These are phyloP conservation scores for Hibiscus mutabilis DNA, from an alignment of 345 rosid species.

Conservation along the genomic window DNA sequence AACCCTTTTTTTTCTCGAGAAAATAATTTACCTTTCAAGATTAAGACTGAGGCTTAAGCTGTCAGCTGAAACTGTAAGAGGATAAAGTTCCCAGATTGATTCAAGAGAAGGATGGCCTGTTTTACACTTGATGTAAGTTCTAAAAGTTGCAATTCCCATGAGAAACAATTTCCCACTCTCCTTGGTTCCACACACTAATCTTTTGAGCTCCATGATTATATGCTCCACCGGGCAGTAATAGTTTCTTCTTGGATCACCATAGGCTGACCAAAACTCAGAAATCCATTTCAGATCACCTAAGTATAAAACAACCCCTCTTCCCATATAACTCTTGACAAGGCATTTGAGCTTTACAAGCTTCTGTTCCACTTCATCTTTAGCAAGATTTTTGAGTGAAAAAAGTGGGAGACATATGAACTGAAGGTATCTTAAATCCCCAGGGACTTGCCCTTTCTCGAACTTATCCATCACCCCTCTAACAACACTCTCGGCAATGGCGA, in stretches of 20 bases:
- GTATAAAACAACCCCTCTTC: constrained; percentile 44
- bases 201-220: constrained; percentile 49
- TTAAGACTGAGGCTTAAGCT: constrained; percentile 49
- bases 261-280: constrained; percentile 47
- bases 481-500: constrained; percentile 34
- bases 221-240: constrained; percentile 37
- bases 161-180: constrained; percentile 43
- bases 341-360: constrained; percentile 48
- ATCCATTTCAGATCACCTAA: constrained; percentile 60
- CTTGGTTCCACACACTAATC: constrained; percentile 30
- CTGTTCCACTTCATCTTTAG: constrained; percentile 50
- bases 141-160: constrained; percentile 43
- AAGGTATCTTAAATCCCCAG: constrained; percentile 37
- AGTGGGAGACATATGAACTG: constrained; percentile 49
- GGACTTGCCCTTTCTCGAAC: constrained; percentile 43
- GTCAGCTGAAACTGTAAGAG: constrained; percentile 44
- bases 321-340: constrained; percentile 34
- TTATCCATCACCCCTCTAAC: constrained; percentile 45
- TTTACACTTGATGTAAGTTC: constrained; percentile 54
- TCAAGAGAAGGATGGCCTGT: constrained; percentile 55
- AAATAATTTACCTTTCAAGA: constrained; percentile 51
- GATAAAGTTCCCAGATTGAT: constrained; percentile 51
- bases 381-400: constrained; percentile 34
- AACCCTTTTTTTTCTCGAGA: neutral
- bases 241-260: constrained; percentile 40